Conservation (phyloP, 2,329 filamentous ascomycete genomes). For the Trichophyton verrucosum region DNA sequence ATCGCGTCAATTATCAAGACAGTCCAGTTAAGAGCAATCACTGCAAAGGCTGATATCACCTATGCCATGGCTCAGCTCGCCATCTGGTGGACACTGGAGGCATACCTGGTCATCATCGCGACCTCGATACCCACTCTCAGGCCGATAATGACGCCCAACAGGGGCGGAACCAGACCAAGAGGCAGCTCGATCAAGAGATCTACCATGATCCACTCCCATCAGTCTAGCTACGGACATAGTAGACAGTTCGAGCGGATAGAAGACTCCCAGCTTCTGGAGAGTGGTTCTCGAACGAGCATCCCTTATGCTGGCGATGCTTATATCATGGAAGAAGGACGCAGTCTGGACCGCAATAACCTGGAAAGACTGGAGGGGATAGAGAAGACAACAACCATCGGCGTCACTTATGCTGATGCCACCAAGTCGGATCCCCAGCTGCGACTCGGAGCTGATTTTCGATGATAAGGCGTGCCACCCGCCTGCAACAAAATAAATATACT, state of each 20-base stretch:
- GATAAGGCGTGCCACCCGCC: not conserved
- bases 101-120: constrained; percentile 13
- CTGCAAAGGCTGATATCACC: constrained; percentile 8
- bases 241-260: not conserved
- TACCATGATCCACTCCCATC: not conserved
- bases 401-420: not conserved
- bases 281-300: not conserved
- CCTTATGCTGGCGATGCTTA: not conserved
- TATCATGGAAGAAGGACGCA: not conserved
- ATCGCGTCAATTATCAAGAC: constrained; percentile 9
- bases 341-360: not conserved
- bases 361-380: not conserved
- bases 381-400: not conserved
- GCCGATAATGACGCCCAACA: constrained; percentile 1
- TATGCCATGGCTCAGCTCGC: constrained; percentile 7
- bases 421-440: not conserved
- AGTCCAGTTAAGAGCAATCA: constrained; percentile 6
- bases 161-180: not conserved
- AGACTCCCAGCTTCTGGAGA: not conserved
- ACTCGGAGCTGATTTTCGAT: not conserved
- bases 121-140: constrained; percentile 10
- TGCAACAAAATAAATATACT: too few species aligned
- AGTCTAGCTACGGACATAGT: not conserved
- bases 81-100: constrained; percentile 8
- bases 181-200: not conserved